phyloP scores from a whole-genome alignment of 352 stramenopile genomes.

The Plasmopara muralis region DNA sequence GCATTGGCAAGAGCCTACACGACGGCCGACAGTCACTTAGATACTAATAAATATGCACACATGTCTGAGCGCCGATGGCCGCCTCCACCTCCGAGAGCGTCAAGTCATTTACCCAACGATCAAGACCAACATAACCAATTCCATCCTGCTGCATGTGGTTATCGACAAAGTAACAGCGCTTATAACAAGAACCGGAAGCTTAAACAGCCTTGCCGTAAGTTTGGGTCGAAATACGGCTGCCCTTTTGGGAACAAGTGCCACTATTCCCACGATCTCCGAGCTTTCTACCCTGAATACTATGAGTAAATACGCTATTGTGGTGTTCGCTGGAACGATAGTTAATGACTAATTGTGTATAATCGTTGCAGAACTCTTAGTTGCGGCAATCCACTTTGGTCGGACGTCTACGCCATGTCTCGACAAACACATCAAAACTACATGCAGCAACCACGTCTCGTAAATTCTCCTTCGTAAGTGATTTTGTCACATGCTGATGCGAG shows the following conservation, averaged over 20 bases:
- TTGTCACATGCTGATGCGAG: constrained; percentile 11
- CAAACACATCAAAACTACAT: constrained; percentile 14
- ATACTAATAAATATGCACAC: constrained; percentile 4
- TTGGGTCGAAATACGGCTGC: constrained; percentile 36
- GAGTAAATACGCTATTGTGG: constrained; percentile 13
- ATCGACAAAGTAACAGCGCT: constrained; percentile 8
- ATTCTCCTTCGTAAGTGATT: constrained; percentile 13
- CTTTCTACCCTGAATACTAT: constrained; percentile 20
- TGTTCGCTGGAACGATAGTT: not conserved
- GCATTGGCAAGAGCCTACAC: constrained; percentile 30
- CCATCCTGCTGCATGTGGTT: not conserved
- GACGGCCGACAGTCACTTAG: constrained; percentile 19
- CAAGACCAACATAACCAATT: constrained; percentile 15
- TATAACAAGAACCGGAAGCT: constrained; percentile 18
- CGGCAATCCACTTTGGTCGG: constrained; percentile 15
- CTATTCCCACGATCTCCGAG: constrained; percentile 43
- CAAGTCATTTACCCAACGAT: constrained; percentile 6
- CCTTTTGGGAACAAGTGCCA: constrained; percentile 46
- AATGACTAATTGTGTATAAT: not conserved
- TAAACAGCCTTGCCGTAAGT: constrained; percentile 33
- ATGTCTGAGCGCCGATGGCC: constrained; percentile 9
- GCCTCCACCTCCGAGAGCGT: constrained; percentile 3
- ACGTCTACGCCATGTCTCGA: constrained; percentile 10
- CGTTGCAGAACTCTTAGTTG: constrained; percentile 7
- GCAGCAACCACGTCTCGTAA: constrained; percentile 23